These are phyloP conservation scores for Kalaharituber pfeilii DNA, from an alignment of 2,329 filamentous ascomycete genomes.

Conservation along the genomic window DNA sequence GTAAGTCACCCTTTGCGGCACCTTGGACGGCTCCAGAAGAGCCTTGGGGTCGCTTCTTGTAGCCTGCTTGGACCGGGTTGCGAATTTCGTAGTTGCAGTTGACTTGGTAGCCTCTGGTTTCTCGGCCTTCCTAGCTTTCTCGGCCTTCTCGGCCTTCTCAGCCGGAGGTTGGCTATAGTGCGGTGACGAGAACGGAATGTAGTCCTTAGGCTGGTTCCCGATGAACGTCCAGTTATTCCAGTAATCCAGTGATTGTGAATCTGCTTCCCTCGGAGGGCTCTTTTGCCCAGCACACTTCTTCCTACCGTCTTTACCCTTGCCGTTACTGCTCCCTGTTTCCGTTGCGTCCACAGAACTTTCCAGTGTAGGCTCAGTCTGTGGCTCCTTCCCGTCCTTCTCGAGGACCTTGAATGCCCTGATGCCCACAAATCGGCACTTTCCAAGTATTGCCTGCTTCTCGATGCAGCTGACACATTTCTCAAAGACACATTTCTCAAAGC, in stretches of 20 bases:
- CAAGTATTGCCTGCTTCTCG: conserved; percentile 15
- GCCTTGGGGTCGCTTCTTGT: background rate
- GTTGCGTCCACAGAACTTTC: background rate
- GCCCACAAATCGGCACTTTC: conserved; percentile 16
- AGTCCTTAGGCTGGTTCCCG: background rate
- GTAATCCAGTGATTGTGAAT: background rate
- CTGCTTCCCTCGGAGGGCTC: background rate
- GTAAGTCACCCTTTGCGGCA: background rate
- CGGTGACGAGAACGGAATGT: background rate
- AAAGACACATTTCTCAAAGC: background rate
- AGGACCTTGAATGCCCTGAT: conserved; percentile 15
- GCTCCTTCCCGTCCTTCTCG: conserved; percentile 4
- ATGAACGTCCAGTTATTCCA: background rate
- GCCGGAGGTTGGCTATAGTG: background rate
- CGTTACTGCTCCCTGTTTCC: background rate
- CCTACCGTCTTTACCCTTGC: background rate
- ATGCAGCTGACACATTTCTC: conserved; percentile 18
- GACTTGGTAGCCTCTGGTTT: background rate
- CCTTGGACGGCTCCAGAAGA: background rate
- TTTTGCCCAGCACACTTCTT: background rate
- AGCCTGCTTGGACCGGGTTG: background rate
- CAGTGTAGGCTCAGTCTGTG: background rate
- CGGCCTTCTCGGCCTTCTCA: background rate
- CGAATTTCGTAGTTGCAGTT: background rate
- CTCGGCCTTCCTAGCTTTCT: background rate